Evolutionary conservation across 1,139 yeast genomes (phyloP), one percentile per base, ranked within the genome.

Genomic region (Pichia sp.): DNA sequence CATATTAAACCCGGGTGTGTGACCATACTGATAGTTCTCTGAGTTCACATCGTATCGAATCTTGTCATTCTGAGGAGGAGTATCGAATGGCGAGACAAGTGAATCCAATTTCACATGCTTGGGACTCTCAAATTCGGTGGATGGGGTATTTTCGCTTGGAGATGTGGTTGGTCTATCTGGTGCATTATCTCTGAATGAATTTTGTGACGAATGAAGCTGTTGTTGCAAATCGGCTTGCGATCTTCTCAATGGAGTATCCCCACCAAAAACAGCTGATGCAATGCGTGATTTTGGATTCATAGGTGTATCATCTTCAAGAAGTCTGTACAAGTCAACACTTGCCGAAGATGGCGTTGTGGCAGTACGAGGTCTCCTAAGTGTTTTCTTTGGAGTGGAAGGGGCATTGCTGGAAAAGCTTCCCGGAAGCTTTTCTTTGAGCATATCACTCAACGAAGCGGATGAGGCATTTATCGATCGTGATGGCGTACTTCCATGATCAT

Each of bases 21-120:
- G n/a, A n/a, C n/a, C n/a, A n/a, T n/a, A n/a, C n/a, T n/a, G n/a
- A n/a, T n/a, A n/a, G n/a, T n/a, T n/a, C n/a, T n/a, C n/a, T n/a
- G n/a, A n/a, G n/a, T n/a, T n/a, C n/a, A n/a, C n/a, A n/a, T n/a
- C n/a, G n/a, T n/a, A n/a, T n/a, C n/a, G n/a, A n/a, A n/a, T n/a
- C n/a, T n/a, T n/a, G n/a, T 27, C 34, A 10, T 16, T 15, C 10
- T 38, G 15, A 3, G 55, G 53, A 7, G 56, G 54, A 3, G 54
- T 51, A 22, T 49, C 52, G 34, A 50, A 48, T 10, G 54, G 54
- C 5, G 51, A 43, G 13, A 33, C 12, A n/a, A 20, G 21, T 9
- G 21, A 12, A 18, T 20, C 11, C 18, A n/a, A n/a, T n/a, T n/a
- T n/a, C n/a, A n/a, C n/a, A n/a, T n/a, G n/a, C n/a, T n/a, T n/a